These are phyloP conservation scores for Daldinia loculata DNA, from an alignment of 495 filamentous ascomycete genomes.

Conservation along the genomic window DNA sequence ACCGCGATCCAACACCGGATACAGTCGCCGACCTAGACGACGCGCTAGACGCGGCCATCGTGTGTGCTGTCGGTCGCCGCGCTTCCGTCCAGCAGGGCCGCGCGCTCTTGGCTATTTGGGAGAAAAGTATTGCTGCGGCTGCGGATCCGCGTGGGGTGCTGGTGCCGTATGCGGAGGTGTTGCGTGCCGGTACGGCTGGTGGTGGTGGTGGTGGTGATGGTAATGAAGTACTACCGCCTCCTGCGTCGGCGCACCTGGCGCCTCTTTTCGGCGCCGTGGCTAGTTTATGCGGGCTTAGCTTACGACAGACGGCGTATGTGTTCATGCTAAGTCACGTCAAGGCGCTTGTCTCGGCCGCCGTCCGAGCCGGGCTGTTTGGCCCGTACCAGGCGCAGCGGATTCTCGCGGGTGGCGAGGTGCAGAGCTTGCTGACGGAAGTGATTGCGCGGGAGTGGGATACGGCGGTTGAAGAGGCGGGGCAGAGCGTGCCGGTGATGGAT, in stretches of 20 bases:
- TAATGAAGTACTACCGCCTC: conserved; percentile 37
- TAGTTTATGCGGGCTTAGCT: conserved; percentile 65
- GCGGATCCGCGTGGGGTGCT: conserved; percentile 38
- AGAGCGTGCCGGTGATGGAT: conserved; percentile 87
- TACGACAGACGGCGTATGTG: conserved; percentile 77
- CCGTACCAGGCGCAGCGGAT: conserved; percentile 91
- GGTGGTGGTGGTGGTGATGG: not conserved
- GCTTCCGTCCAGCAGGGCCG: conserved; percentile 85
- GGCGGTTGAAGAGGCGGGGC: conserved; percentile 79
- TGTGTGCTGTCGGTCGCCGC: conserved; percentile 86
- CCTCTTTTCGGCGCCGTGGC: conserved; percentile 83
- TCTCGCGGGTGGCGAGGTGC: conserved; percentile 72
- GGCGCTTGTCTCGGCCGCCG: conserved; percentile 86
- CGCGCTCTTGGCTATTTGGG: conserved; percentile 89
- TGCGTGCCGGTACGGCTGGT: conserved; percentile 29
- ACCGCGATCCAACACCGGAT: conserved; percentile 62
- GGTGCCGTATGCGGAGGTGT: conserved; percentile 47
- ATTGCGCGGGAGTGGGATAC: conserved; percentile 67
- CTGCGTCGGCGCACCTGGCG: conserved; percentile 72
- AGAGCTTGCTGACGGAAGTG: conserved; percentile 66
- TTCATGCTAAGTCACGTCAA: conserved; percentile 90
- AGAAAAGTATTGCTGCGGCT: conserved; percentile 67
- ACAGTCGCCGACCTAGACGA: conserved; percentile 75
- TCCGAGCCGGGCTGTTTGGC: conserved; percentile 86
- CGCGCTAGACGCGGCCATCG: conserved; percentile 81